These are phyloP conservation scores for Tricholoma sp. DNA, from an alignment of 768 basidiomycete genomes.

Conservation along the genomic window DNA sequence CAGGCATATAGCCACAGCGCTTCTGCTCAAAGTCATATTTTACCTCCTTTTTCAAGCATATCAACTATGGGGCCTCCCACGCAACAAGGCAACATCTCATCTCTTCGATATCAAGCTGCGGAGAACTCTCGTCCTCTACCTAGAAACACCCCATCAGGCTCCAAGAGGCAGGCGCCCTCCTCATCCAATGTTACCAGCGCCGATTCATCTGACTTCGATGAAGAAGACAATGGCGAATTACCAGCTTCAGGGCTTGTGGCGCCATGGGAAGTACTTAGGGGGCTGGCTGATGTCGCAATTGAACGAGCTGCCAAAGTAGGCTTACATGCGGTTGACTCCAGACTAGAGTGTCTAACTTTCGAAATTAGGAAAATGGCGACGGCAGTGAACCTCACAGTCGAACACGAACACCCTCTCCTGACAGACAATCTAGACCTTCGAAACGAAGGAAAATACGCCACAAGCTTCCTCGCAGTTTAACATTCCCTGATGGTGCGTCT, in stretches of 20 bases:
- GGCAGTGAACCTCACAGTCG: conserved; percentile 74
- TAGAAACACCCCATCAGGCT: conserved; percentile 34
- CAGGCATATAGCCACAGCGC: conserved; percentile 30
- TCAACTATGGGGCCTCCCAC: conserved; percentile 49
- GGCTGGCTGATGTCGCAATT: conserved; percentile 76
- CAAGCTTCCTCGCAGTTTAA: conserved; percentile 48
- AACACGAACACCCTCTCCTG: conserved; percentile 67
- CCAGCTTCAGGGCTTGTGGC: conserved; percentile 80
- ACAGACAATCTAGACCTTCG: conserved; percentile 59
- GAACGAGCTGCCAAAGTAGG: conserved; percentile 73
- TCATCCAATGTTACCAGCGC: conserved; percentile 71
- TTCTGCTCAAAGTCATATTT: conserved; percentile 42
- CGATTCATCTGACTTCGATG: conserved; percentile 81
- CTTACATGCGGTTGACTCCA: conserved; percentile 5
- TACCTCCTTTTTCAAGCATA: conserved; percentile 71
- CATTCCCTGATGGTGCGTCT: conserved; percentile 70
- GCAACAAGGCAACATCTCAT: conserved; percentile 50
- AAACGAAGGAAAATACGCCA: conserved; percentile 74
- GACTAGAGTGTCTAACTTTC: conserved; percentile 10
- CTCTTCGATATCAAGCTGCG: conserved; percentile 50
- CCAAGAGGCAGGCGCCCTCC: conserved; percentile 57
- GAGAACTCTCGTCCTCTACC: conserved; percentile 32
- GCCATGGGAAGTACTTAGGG: conserved; percentile 81
- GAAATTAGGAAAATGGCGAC: conserved; percentile 66
- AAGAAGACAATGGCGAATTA: conserved; percentile 75